Evolutionary conservation across 192 early-diverging fungal species (phyloP), one percentile per base, ranked within the genome.

Genomic region (Geranomyces michiganensis): DNA sequence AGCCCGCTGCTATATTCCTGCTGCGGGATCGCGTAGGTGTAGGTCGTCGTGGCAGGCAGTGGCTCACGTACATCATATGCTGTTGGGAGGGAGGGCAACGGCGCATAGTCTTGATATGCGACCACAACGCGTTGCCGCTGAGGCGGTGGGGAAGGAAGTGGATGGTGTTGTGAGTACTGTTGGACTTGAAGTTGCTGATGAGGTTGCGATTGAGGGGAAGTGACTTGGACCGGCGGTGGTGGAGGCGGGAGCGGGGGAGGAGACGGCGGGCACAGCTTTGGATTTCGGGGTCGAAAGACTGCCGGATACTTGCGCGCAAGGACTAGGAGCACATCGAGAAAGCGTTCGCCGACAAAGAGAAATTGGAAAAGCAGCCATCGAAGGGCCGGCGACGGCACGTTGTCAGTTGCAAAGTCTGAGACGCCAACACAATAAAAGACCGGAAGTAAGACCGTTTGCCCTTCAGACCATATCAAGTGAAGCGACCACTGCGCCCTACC

Each of bases 301-400:
- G 33, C 26, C 7, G 68, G 68, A 26, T 70, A 70, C 43, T 60
- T 70, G 60, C 56, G 17, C 7, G 56, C 55, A 17, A 70, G 68
- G 30, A 70, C 56, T 14, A 70, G 32, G 56, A 70, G 68, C 21
- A 70, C 17, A 43, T 70, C 68, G 43, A 70, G 68, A 26, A 70
- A 17, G 44, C 68, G 68, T 46, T 70, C 68, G 3, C 68, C 68
- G 29, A 70, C 26, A 46, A 70, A 70, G 56, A 70, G 56, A 33
- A 70, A 70, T 61, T 70, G 68, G 22, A 60, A 56, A 14, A 43
- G 15, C 15, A 70, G 22, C 68, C 68, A 70, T 27, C 68, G 68
- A 21, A 70, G 36, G 31, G 56, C 55, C 6, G 68, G 55, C 14
- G 68, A 70, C 21, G 22, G 21, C 0, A 70, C 26, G 36, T 21